Percentiles rank a stretch among this genome's conserved stretches.
These are phyloP conservation scores for Rhizodiscina lignyota DNA, from an alignment of 495 filamentous ascomycete species.

Conservation along the genomic window DNA sequence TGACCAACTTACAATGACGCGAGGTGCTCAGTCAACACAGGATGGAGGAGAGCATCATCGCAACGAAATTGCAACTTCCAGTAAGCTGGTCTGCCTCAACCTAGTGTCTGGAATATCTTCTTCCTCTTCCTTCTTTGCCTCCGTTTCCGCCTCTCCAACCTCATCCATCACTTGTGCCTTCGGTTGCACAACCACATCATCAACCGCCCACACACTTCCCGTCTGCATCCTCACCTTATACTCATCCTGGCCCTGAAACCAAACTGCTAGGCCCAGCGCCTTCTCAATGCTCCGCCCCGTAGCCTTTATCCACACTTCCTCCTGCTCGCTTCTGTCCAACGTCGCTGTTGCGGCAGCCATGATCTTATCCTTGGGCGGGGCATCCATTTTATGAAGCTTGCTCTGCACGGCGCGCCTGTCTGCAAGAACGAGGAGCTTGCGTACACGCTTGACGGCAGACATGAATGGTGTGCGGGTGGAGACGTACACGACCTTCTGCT, in stretches of 20 bases:
- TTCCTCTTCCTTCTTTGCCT: conserved; percentile 25
- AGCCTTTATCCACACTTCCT: conserved; percentile 56
- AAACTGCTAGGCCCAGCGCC: conserved; percentile 31
- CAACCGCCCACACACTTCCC: conserved; percentile 21
- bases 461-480: conserved; percentile 60
- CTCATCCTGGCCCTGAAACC: conserved; percentile 22
- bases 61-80: conserved; percentile 47
- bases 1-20: no score
- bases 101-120: conserved; percentile 41
- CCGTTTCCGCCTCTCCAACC: conserved; percentile 2
- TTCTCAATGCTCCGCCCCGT: conserved; percentile 67
- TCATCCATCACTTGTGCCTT: conserved; percentile 8
- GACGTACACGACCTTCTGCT: conserved; percentile 63
- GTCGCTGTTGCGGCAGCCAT: conserved; percentile 5
- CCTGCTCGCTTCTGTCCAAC: conserved; percentile 8
- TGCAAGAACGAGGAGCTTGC: conserved; percentile 47
- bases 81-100: conserved; percentile 46
- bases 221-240: conserved; percentile 19
- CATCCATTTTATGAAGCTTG: conserved; percentile 22
- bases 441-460: conserved; percentile 63
- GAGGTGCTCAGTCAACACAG: no score
- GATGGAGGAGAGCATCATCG: no score
- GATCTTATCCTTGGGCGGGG: neutral
- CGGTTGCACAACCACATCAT: conserved; percentile 19
- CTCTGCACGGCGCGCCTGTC: conserved; percentile 38